Percentiles rank a stretch among this genome's conserved stretches.
Conservation (phyloP, 495 filamentous ascomycete species). For the Monascus purpureus region DNA sequence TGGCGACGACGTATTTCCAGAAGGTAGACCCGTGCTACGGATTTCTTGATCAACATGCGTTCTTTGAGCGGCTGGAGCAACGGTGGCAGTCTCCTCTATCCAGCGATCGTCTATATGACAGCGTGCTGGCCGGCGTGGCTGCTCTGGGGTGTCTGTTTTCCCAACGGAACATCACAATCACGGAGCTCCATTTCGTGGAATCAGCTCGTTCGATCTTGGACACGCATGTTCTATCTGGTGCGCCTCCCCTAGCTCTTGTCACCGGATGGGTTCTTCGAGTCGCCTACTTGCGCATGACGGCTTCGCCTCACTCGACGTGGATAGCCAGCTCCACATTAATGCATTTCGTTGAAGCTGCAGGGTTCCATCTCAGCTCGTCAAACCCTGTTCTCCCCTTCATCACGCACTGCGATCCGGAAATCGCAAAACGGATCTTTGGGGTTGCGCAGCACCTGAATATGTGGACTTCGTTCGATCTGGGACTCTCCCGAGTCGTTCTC, state of each 20-base stretch:
- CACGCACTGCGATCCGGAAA: conserved; percentile 18
- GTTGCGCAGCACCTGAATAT: conserved; percentile 31
- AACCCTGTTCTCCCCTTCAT: too few relatives aligned
- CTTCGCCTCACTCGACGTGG: conserved; percentile 38
- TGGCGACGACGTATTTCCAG: conserved; percentile 31
- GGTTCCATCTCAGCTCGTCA: conserved; percentile 33
- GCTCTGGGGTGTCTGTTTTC: conserved; percentile 37
- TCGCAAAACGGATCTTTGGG: conserved; percentile 22
- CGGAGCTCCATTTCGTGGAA: conserved; percentile 25
- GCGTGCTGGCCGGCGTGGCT: conserved; percentile 31
- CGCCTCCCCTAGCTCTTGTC: conserved; percentile 23
- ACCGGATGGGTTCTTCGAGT: conserved; percentile 39
- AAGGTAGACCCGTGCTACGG: conserved; percentile 35
- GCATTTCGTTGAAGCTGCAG: conserved; percentile 36
- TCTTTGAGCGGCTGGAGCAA: conserved; percentile 14
- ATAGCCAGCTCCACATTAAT: conserved; percentile 41
- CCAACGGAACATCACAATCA: conserved; percentile 7
- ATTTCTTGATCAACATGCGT: conserved; percentile 23
- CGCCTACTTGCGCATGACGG: conserved; percentile 38
- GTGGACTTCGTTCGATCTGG: conserved; percentile 36
- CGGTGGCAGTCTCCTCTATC: conserved; percentile 16
- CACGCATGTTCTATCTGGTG: conserved; percentile 16
- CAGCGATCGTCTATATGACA: conserved; percentile 17
- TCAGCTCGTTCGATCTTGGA: conserved; percentile 32
- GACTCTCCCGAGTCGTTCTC: conserved; percentile 28